Evolutionary conservation across 2,329 filamentous ascomycete genomes (phyloP).

Genomic region (Akanthomyces muscarius): DNA sequence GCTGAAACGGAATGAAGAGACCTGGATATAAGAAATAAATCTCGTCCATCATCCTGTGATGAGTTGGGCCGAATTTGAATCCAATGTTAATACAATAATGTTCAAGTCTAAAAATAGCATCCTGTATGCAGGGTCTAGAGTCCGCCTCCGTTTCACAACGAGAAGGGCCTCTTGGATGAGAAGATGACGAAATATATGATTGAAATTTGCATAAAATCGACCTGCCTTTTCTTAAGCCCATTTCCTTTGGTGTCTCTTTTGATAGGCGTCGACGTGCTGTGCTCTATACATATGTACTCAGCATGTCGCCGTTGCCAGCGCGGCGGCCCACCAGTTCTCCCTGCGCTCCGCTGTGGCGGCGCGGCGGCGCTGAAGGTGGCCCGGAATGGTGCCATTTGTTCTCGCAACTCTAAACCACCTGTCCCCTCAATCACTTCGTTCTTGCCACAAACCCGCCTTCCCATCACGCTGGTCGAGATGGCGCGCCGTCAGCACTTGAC

Average conservation of each 20-base stretch:
- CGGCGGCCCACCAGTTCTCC: constrained; percentile 1
- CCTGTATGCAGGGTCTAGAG: background rate
- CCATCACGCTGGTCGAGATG: constrained; percentile 34
- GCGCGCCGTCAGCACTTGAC: constrained; percentile 51
- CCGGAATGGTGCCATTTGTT: constrained; percentile 7
- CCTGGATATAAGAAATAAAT: background rate
- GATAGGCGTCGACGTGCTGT: background rate
- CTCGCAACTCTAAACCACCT: background rate
- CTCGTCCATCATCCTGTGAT: background rate
- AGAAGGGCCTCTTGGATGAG: background rate
- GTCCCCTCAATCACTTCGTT: background rate
- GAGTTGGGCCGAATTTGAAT: background rate
- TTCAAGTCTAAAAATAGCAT: background rate
- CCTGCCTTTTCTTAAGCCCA: background rate
- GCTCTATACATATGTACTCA: background rate
- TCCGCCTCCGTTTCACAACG: background rate
- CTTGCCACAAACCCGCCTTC: background rate
- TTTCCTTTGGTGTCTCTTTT: background rate
- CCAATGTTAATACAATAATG: too few relatives aligned
- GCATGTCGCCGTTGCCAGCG: background rate
- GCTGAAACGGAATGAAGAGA: background rate
- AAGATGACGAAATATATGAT: background rate
- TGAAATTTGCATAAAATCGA: background rate
- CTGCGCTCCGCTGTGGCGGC: constrained; percentile 1
- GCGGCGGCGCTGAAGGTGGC: background rate